A percentile compares a stretch with the other conserved stretches of the same genome.
Conservation (phyloP, 108 stramenopile genomes). For the Nitzschia palea region DNA sequence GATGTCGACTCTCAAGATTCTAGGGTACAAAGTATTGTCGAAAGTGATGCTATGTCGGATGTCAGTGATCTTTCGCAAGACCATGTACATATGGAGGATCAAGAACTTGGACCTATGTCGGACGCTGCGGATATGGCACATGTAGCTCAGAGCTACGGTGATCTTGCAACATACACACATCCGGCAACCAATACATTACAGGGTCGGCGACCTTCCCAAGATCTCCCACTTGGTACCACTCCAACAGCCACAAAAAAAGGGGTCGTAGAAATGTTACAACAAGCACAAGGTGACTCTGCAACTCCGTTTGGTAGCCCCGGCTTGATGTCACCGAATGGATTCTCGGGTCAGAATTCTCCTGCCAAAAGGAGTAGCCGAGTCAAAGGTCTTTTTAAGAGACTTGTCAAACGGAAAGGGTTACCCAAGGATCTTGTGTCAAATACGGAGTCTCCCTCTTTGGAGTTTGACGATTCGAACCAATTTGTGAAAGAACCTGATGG, state of each 20-base stretch:
- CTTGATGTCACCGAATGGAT: too few species aligned
- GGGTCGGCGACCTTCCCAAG: not conserved
- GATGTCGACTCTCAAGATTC: not conserved
- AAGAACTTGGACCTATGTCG: not conserved
- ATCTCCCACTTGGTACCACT: not conserved
- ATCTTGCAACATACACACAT: not conserved
- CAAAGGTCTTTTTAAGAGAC: not conserved
- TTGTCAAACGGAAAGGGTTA: not conserved
- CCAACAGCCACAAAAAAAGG: not conserved
- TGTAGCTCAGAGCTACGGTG: conserved; percentile 1
- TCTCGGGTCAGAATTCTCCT: too few species aligned
- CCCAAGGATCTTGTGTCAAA: not conserved
- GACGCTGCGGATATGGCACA: not conserved
- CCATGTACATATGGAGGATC: not conserved
- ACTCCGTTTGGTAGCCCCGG: too few species aligned
- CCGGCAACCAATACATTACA: not conserved
- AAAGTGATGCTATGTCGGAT: conserved; percentile 12
- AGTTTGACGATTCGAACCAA: not conserved
- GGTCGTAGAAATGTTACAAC: not conserved
- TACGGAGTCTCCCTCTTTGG: not conserved
- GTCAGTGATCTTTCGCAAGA: conserved; percentile 18
- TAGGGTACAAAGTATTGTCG: not conserved
- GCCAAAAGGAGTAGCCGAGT: not conserved
- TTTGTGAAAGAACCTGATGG: not conserved
- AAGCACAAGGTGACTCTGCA: not conserved